Evolutionary conservation across 139 green algal species (phyloP).

Genomic region (Chlamydomonas asymmetrica): DNA sequence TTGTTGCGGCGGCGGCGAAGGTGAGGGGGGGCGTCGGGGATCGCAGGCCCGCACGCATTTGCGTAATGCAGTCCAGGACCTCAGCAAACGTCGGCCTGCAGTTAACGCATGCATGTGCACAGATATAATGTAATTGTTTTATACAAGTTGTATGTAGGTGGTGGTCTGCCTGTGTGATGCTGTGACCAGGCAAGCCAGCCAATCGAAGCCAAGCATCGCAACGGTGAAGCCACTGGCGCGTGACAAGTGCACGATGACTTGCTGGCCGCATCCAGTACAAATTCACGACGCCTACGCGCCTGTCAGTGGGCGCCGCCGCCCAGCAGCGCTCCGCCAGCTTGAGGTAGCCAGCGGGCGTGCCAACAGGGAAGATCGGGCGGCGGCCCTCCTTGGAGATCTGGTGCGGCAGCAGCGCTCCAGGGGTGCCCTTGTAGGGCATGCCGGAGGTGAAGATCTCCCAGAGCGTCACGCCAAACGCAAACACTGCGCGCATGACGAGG

Average conservation of each 20-base stretch:
- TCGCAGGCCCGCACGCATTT: constrained; percentile 1
- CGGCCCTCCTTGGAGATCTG: constrained; percentile 26
- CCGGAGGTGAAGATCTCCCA: constrained; percentile 54
- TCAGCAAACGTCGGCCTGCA: constrained; percentile 32
- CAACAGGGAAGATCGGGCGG: constrained; percentile 30
- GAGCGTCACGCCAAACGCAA: constrained; percentile 44
- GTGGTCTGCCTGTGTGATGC: background rate
- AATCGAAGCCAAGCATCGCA: background rate
- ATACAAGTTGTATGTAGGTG: background rate
- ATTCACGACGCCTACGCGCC: background rate
- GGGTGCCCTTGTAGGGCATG: constrained; percentile 38
- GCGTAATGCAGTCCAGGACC: constrained; percentile 28
- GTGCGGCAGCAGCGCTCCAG: constrained; percentile 40
- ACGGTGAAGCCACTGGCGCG: background rate
- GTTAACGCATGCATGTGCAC: background rate
- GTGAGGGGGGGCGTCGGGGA: constrained; percentile 12
- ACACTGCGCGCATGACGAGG: too few species aligned
- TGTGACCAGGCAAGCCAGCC: background rate
- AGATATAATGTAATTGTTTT: background rate
- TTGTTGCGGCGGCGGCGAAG: background rate
- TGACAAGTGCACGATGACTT: background rate
- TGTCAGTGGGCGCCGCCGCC: background rate
- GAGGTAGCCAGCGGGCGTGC: constrained; percentile 22
- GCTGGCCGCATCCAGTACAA: background rate
- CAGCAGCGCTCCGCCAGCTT: constrained; percentile 42